Base-by-base conservation (phyloP, 805 yeast species). In the Candida broadrunensis region DNA sequence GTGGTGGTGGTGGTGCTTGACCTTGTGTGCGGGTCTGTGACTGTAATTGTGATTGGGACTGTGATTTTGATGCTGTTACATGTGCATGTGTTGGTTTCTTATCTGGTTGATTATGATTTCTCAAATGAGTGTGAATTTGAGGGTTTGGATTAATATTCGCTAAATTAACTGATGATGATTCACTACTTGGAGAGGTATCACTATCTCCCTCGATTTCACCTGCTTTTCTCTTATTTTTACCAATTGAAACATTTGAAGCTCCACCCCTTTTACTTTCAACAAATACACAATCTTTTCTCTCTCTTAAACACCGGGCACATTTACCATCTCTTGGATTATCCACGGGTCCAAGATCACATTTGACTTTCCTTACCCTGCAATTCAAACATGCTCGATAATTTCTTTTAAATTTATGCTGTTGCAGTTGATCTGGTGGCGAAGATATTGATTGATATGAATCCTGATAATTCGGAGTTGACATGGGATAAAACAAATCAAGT, bases 271-370 rank as follows among this genome's bases (percentile, higher is more conserved):
- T 61, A 18, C 58, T 52, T 17, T 69, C 73, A 7, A 70, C 75
- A 56, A 86, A 80, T 13, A 83, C 81, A 62, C 98, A 90, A 50
- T 83, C 88, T 49, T 78, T 78, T 13, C 95, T 70, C 55, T 90
- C 97, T 33, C 97, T 72, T 45, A 75, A 73, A 54, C 98, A 90
- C 37, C 97, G 66, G 2, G 79, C 82, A 70, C 98, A 90, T 3
- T 95, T 93, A 3, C 95, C 93, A 4, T 78, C 80, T 34, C 72
- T 70, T 0, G 95, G 95, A 45, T 74, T 73, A 37, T 80, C 83
- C 6, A 81, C 77, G 8, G 82, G 78, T 2, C 96, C 96, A 49
- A 90, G 64, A 56, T 88, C 95, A 66, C 98, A 90, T 53, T 81
- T 81, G 33, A 88, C 87, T 54, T 90, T 91, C 32, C 95, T 75